Base-by-base conservation (phyloP, 2,329 filamentous ascomycete genomes). In the Microsporum canis region DNA sequence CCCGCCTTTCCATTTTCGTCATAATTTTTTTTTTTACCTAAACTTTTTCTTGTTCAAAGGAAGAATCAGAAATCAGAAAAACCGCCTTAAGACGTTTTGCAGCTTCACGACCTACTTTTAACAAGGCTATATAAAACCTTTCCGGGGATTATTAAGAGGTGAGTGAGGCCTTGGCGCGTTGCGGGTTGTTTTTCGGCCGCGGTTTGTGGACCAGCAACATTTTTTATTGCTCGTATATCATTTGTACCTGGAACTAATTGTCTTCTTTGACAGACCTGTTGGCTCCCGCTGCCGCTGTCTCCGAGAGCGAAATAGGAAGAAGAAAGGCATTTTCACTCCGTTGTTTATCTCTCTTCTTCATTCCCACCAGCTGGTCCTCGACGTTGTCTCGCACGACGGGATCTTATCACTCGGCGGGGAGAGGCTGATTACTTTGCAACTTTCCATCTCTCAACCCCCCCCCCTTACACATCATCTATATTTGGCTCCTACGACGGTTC, bases 191-290 rank as follows among this genome's bases (percentile, higher is more conserved):
- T 17, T 51, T 7, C 33, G 49, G 49, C 43, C 23, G 43, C 23
- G 34, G 12, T 17, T 43, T 14, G 12, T 14, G 39, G 39, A 14
- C 39, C 10, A 33, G n/a, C 4, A 27, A 34, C 49, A 6, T 12
- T 34, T 53, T 53, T 53, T 53, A 29, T 53, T 34, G 49, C 12
- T 34, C 31, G 27, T 53, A 34, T 53, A 33, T 8, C 12, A 23
- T 51, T 51, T 27, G 49, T 53, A 53, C 49, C 49, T 53, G 49
- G 29, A 43, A 53, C 49, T 59, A 51, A 59, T 45, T 56, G 58
- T 33, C 61, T 64, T 62, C 63, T 65, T 66, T 63, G 31, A 47
- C 43, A 47, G 43, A 47, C 51, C 51, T 27, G 36, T 56, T 39
- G 51, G 51, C 29, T 34, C n/a, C 31, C 23, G 51, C 36, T 56